A percentile compares a stretch with the other conserved stretches of the same genome.
Conservation (phyloP, 495 filamentous ascomycete species). For the Staphylotrichum longicolle region DNA sequence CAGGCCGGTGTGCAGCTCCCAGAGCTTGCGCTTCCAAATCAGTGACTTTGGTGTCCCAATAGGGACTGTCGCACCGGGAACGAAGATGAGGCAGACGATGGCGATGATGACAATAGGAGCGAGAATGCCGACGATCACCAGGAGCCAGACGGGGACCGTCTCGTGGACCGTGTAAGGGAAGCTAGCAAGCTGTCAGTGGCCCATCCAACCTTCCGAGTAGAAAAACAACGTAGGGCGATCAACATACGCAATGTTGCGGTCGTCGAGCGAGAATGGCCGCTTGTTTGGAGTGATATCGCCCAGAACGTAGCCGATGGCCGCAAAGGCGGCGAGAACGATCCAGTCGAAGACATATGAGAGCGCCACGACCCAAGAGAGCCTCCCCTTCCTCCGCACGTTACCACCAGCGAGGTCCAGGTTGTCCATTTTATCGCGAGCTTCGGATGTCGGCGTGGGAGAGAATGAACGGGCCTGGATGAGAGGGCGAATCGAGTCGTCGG, state of each 20-base stretch:
- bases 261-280: constrained; percentile 49
- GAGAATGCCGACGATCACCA: constrained; percentile 54
- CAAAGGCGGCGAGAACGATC: constrained; percentile 43
- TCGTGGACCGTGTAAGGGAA: constrained; percentile 76
- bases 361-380: constrained; percentile 32
- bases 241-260: constrained; percentile 48
- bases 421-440: constrained; percentile 27
- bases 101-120: constrained; percentile 65
- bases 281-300: constrained; percentile 56
- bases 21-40: constrained; percentile 70
- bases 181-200: constrained; percentile 27
- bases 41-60: constrained; percentile 62
- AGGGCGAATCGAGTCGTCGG: constrained; percentile 34
- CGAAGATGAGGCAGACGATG: constrained; percentile 68
- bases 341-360: constrained; percentile 50
- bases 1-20: constrained; percentile 81
- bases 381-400: constrained; percentile 25
- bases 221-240: neutral
- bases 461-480: constrained; percentile 29
- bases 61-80: constrained; percentile 61
- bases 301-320: constrained; percentile 44
- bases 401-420: constrained; percentile 19
- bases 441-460: constrained; percentile 25
- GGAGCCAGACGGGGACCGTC: constrained; percentile 61
- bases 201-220: neutral